These are phyloP conservation scores for Peterozyma toletana DNA, from an alignment of 805 yeast genomes.

Conservation along the genomic window DNA sequence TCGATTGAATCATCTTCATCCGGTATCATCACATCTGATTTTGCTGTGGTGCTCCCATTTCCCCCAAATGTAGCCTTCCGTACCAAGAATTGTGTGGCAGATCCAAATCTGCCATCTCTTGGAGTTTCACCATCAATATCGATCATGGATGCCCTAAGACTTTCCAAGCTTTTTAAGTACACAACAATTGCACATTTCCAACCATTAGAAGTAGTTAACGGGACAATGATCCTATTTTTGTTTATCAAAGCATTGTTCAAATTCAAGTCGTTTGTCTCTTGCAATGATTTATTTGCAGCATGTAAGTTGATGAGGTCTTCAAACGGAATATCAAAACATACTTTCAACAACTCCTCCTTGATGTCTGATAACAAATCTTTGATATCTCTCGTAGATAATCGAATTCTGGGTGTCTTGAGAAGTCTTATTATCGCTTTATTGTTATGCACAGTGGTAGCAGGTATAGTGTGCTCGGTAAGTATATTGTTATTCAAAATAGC, in stretches of 20 bases:
- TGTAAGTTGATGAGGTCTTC: constrained; percentile 1
- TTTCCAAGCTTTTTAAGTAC: constrained; percentile 1
- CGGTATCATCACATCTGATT: not conserved
- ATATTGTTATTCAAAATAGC: constrained; percentile 6
- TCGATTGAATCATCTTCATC: not conserved
- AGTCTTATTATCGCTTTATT: constrained; percentile 6
- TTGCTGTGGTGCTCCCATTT: not conserved
- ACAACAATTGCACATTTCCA: constrained; percentile 5
- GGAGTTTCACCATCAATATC: not conserved
- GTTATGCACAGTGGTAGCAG: constrained; percentile 1
- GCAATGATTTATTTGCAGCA: not conserved
- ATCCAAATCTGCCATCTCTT: constrained; percentile 1
- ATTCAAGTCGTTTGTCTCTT: constrained; percentile 1
- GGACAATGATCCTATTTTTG: constrained; percentile 3
- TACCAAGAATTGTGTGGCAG: constrained; percentile 5
- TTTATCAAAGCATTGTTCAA: constrained; percentile 3
- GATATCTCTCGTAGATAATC: constrained; percentile 6
- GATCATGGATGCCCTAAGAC: not conserved
- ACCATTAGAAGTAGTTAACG: constrained; percentile 5
- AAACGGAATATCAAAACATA: constrained; percentile 2
- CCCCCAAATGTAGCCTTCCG: not conserved
- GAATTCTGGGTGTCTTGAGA: constrained; percentile 3
- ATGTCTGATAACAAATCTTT: constrained; percentile 2
- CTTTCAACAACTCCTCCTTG: constrained; percentile 1
- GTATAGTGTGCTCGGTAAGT: constrained; percentile 3